Percentiles rank a stretch among this genome's conserved stretches.
Conservation (phyloP, 2,329 filamentous ascomycete genomes). For the Colletotrichum sojae region DNA sequence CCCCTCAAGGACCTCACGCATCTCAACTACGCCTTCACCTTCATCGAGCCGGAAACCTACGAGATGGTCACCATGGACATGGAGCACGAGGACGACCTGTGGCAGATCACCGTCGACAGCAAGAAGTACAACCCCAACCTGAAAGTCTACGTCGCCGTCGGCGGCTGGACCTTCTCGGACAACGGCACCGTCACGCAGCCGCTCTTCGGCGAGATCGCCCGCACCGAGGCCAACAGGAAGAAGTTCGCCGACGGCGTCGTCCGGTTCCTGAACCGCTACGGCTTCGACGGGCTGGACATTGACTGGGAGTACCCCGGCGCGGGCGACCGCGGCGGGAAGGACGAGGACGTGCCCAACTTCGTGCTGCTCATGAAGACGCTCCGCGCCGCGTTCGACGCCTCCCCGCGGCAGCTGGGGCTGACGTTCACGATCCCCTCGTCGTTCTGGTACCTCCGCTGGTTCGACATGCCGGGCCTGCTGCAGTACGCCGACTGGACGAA, state of each 20-base stretch:
- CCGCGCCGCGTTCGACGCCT: constrained; percentile 19
- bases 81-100: not conserved
- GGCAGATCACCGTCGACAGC: constrained; percentile 20
- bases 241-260: constrained; percentile 43
- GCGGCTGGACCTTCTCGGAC: constrained; percentile 34
- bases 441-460: constrained; percentile 49
- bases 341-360: constrained; percentile 53
- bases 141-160: constrained; percentile 26
- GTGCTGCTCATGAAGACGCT: constrained; percentile 42
- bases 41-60: constrained; percentile 42
- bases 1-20: constrained; percentile 34
- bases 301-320: constrained; percentile 49
- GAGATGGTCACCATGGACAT: constrained; percentile 33
- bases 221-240: constrained; percentile 40
- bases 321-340: constrained; percentile 53
- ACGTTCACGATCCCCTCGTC: constrained; percentile 46
- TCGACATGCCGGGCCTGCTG: constrained; percentile 44
- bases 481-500: constrained; percentile 57
- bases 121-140: constrained; percentile 28
- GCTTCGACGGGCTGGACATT: constrained; percentile 47
- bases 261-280: constrained; percentile 42
- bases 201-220: constrained; percentile 51
- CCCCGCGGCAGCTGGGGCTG: constrained; percentile 44
- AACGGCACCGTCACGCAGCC: constrained; percentile 10
- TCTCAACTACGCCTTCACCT: constrained; percentile 26